phyloP scores from a whole-genome alignment of 352 stramenopile species.

The Pythium brassicae region DNA sequence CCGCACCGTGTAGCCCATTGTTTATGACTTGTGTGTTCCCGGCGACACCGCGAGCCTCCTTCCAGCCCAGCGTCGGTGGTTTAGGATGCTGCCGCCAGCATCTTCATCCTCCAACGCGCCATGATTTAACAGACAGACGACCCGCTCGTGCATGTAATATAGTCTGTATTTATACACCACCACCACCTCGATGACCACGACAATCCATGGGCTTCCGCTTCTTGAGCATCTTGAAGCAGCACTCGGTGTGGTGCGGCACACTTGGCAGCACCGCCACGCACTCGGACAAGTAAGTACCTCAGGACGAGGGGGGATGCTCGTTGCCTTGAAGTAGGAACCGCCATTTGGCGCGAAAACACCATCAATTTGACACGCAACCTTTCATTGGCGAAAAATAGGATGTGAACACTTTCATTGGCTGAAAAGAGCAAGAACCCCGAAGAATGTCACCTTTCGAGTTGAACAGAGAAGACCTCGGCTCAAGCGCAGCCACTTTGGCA shows the following conservation, averaged over 20 bases:
- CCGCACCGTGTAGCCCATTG: neutral
- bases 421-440: neutral
- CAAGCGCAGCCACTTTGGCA: neutral
- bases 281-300: too few species aligned
- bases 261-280: too few species aligned
- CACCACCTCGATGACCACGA: too few species aligned
- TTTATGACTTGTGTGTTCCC: conserved; percentile 1
- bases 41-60: neutral
- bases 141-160: too few species aligned
- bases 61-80: neutral
- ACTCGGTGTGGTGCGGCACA: too few species aligned
- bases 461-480: neutral
- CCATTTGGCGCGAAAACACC: too few species aligned
- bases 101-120: neutral
- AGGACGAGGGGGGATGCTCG: too few species aligned
- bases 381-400: neutral
- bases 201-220: too few species aligned
- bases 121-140: conserved; percentile 1
- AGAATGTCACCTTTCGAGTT: neutral
- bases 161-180: too few species aligned
- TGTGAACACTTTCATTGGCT: neutral
- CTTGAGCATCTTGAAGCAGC: too few species aligned
- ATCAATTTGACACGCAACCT: neutral
- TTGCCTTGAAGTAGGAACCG: too few species aligned
- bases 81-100: neutral